Conservation (phyloP, 441 rosid genomes). For the Populus hybrid region DNA sequence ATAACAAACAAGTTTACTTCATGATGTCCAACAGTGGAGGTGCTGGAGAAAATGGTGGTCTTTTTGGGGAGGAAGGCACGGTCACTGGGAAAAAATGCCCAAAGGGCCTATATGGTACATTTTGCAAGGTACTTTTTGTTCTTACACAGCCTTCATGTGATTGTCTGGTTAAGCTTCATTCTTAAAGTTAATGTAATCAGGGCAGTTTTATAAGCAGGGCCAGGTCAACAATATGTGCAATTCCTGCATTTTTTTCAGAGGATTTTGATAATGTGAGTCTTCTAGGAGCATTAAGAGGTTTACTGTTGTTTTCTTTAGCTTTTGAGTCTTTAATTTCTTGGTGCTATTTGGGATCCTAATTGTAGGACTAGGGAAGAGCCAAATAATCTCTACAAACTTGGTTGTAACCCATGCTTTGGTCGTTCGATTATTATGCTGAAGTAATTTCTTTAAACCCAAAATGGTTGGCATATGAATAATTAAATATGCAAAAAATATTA, state of each 20-base stretch:
- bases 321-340: neutral
- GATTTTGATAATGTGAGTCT: neutral
- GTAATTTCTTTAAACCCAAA: neutral
- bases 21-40: constrained; percentile 78
- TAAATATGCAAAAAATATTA: neutral
- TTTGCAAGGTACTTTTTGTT: constrained; percentile 61
- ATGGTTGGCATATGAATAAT: neutral
- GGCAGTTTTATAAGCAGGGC: neutral
- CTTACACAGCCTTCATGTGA: neutral
- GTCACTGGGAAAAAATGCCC: constrained; percentile 92
- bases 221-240: neutral
- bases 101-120: constrained; percentile 91
- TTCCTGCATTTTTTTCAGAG: neutral
- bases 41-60: too few relatives aligned
- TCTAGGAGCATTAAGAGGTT: neutral
- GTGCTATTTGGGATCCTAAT: neutral
- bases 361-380: neutral
- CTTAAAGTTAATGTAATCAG: neutral
- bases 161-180: constrained; percentile 5
- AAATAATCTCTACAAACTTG: neutral
- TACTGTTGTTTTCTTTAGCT: neutral
- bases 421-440: neutral
- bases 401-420: too few relatives aligned
- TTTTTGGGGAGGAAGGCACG: constrained; percentile 89
- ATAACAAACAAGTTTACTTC: constrained; percentile 14